phyloP scores from a whole-genome alignment of 306 rosid genomes.

The Cajanus cajan region DNA sequence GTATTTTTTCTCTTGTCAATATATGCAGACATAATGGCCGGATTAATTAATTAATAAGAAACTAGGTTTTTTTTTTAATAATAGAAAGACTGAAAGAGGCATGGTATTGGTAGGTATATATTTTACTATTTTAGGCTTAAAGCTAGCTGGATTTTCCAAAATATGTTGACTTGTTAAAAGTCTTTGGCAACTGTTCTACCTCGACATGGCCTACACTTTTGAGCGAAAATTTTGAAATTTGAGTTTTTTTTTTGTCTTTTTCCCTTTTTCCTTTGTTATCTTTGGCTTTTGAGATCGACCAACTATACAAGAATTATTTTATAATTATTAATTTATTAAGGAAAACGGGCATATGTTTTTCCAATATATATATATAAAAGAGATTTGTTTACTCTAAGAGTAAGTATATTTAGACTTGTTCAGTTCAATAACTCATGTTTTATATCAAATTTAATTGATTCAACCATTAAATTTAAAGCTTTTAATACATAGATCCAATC shows the following conservation, averaged over 20 bases:
- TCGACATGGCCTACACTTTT: not conserved
- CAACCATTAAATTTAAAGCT: too few species aligned
- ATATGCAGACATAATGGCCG: not conserved
- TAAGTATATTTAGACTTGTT: too few species aligned
- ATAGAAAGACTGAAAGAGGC: not conserved
- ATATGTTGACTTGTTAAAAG: constrained; percentile 8
- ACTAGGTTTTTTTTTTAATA: not conserved
- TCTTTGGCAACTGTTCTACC: not conserved
- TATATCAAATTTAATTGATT: too few species aligned
- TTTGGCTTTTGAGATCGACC: not conserved
- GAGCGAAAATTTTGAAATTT: not conserved
- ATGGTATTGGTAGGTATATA: too few species aligned
- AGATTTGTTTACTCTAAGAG: too few species aligned
- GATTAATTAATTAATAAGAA: not conserved
- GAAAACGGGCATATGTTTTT: too few species aligned
- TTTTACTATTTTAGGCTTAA: not conserved
- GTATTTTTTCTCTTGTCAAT: constrained; percentile 18
- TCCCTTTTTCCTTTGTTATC: not conserved
- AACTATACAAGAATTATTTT: not conserved
- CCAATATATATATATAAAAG: too few species aligned
- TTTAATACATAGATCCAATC: too few species aligned
- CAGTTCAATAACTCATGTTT: too few species aligned
- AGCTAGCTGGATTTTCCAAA: not conserved
- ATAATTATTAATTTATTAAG: not conserved
- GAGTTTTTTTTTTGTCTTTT: not conserved